Base-by-base conservation (phyloP, 352 stramenopile genomes). In the Phytophthora sp. region DNA sequence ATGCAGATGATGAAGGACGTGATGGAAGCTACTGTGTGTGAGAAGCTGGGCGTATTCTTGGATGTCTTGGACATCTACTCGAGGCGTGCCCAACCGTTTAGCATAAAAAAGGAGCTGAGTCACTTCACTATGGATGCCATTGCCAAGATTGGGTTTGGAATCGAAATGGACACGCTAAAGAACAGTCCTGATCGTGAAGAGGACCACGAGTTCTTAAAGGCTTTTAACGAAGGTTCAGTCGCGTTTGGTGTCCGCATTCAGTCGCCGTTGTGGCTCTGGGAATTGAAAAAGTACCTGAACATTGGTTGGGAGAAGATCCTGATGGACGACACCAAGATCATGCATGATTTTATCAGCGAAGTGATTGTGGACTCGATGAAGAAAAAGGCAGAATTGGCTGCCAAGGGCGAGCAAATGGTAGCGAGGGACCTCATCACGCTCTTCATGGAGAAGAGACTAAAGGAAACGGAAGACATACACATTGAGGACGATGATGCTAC, bases 61-160 rank as follows among this genome's bases (percentile, higher is more conserved):
- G 59, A 66, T 15, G 55, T 75, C 0, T 24, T 84, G 12, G 26
- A 24, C 23, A 24, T 50, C n/a, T 73, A 76, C 57, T 29, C 49
- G 8, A 54, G 57, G 16, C 63, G 64, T 23, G 44, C 44, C 2
- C 31, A 74, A 12, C 1, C 30, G 1, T 57, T 90, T 18, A 76
- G 83, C 23, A 38, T 79, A 16, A 80, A 85, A 51, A 47, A 75
- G 33, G 59, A 86, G 33, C 27, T 91, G 23, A 76, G 76, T 35
- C 66, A 82, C 39, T 84, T 89, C 55, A 83, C 82, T 13, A 83
- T 80, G 53, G 84, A 93, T 65, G 73, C 76, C 29, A 91, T 91
- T 57, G 62, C 73, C 12, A 80, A 86, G 33, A 88, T 87, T 35
- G 74, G 60, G 24, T 90, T 88, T 64, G 73, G 69, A 29, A 49